Evolutionary conservation across 2,329 filamentous ascomycete species (phyloP).

Genomic region (Ophiobolus disseminans): DNA sequence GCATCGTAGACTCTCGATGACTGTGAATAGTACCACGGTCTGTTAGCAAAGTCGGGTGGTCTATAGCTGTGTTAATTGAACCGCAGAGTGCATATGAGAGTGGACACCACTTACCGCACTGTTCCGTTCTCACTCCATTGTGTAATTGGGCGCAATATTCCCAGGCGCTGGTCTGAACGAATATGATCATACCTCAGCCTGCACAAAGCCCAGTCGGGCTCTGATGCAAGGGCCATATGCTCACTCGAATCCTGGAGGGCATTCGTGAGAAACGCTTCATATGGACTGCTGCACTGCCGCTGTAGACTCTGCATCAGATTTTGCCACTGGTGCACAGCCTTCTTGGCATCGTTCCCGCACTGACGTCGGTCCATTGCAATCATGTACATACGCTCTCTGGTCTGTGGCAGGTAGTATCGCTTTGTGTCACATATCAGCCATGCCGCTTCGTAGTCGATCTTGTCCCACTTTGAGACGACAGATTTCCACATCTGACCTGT

Average conservation of each 20-base stretch:
- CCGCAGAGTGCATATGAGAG: not conserved
- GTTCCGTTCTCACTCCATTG: constrained; percentile 64
- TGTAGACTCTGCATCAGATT: constrained; percentile 56
- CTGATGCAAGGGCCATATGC: constrained; percentile 19
- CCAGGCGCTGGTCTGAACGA: constrained; percentile 60
- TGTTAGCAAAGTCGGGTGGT: constrained; percentile 64
- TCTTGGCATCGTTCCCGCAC: constrained; percentile 17
- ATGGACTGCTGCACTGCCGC: constrained; percentile 66
- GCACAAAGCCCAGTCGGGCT: constrained; percentile 64
- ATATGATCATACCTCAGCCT: constrained; percentile 65
- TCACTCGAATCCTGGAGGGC: constrained; percentile 61
- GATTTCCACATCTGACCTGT: constrained; percentile 63
- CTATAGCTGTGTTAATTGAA: constrained; percentile 19
- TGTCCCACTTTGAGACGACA: constrained; percentile 55
- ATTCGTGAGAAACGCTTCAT: constrained; percentile 67
- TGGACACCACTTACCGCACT: constrained; percentile 32
- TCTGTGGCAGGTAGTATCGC: constrained; percentile 76
- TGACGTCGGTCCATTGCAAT: constrained; percentile 49
- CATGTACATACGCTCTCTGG: constrained; percentile 56
- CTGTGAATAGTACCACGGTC: constrained; percentile 58
- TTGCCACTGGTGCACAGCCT: constrained; percentile 51
- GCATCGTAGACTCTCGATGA: constrained; percentile 70
- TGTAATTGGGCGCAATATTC: constrained; percentile 64
- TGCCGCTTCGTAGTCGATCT: constrained; percentile 63
- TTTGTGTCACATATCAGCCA: constrained; percentile 69